phyloP scores from a whole-genome alignment of 371 early-diverging fungal genomes.

The Rhizopus sp. region DNA sequence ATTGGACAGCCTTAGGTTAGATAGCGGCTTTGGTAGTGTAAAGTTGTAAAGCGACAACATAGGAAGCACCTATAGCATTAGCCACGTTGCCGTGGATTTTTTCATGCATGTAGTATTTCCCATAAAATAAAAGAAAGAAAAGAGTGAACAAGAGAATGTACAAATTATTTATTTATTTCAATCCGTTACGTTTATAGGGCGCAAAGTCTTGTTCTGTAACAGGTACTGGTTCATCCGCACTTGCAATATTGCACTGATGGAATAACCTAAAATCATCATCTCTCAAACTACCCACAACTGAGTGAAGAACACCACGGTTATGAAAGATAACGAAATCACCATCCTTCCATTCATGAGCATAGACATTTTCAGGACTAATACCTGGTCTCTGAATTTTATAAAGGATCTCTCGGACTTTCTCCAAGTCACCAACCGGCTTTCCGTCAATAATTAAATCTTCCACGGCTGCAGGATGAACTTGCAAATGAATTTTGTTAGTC shows the following conservation, averaged over 20 bases:
- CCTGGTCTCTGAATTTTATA: slow-evolving; percentile 48
- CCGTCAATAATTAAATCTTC: slow-evolving; percentile 55
- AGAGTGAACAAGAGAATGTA: background rate
- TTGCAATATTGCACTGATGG: slow-evolving; percentile 52
- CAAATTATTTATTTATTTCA: background rate
- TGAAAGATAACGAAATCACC: slow-evolving; percentile 55
- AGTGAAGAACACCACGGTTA: slow-evolving; percentile 50
- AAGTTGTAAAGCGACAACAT: too few species aligned
- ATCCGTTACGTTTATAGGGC: slow-evolving; percentile 21
- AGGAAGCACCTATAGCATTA: too few species aligned
- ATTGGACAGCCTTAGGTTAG: too few species aligned
- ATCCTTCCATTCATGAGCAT: slow-evolving; percentile 52
- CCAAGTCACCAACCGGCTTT: slow-evolving; percentile 46
- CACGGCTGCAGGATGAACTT: slow-evolving; percentile 50
- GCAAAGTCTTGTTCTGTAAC: slow-evolving; percentile 48
- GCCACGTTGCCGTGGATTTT: too few species aligned
- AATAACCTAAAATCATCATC: slow-evolving; percentile 46
- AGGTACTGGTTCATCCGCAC: slow-evolving; percentile 43
- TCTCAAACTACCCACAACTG: slow-evolving; percentile 47
- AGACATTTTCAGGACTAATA: slow-evolving; percentile 50
- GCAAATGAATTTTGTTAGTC: slow-evolving; percentile 50
- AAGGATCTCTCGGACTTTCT: slow-evolving; percentile 46
- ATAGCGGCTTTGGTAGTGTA: too few species aligned
- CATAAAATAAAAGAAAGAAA: background rate
- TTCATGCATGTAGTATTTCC: too few species aligned